Evolutionary conservation across 768 basidiomycete genomes (phyloP).

Genomic region (Suillus alpinus): DNA sequence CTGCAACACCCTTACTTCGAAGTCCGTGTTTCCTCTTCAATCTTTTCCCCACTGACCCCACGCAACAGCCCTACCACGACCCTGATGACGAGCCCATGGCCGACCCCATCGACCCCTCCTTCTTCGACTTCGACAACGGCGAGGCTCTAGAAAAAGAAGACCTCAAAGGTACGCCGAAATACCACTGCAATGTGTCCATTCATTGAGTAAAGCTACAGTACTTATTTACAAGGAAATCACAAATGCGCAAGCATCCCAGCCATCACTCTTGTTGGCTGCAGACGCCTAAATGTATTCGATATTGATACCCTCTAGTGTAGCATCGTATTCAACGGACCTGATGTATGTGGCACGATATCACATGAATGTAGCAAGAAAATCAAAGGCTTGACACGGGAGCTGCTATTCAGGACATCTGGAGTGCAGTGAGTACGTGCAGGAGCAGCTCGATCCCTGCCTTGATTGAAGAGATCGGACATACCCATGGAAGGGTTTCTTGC

Average conservation of each 20-base stretch:
- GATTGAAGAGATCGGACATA: background rate
- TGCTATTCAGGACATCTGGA: background rate
- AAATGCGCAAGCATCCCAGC: background rate
- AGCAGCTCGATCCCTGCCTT: background rate
- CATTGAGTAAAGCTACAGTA: slow-evolving; percentile 13
- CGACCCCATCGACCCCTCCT: slow-evolving; percentile 66
- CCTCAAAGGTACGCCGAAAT: slow-evolving; percentile 52
- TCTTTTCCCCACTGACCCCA: background rate
- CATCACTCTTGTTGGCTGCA: background rate
- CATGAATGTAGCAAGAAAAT: background rate
- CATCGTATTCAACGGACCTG: background rate
- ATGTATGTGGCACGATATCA: background rate
- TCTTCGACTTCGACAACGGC: slow-evolving; percentile 82
- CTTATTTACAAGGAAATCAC: slow-evolving; percentile 54
- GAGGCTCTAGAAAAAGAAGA: slow-evolving; percentile 62
- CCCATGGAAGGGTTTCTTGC: no score
- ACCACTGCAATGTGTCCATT: background rate
- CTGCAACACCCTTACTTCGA: slow-evolving; percentile 87
- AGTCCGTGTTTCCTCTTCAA: slow-evolving; percentile 38
- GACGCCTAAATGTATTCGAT: background rate
- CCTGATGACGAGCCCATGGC: slow-evolving; percentile 87
- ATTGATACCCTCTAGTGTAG: slow-evolving; percentile 3
- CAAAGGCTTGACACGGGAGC: background rate
- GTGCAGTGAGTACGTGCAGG: background rate
- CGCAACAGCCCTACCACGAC: slow-evolving; percentile 79